Evolutionary conservation across 2,329 filamentous ascomycete species (phyloP), one percentile per base, ranked within the genome.

Genomic region (Cytospora paraplurivora): DNA sequence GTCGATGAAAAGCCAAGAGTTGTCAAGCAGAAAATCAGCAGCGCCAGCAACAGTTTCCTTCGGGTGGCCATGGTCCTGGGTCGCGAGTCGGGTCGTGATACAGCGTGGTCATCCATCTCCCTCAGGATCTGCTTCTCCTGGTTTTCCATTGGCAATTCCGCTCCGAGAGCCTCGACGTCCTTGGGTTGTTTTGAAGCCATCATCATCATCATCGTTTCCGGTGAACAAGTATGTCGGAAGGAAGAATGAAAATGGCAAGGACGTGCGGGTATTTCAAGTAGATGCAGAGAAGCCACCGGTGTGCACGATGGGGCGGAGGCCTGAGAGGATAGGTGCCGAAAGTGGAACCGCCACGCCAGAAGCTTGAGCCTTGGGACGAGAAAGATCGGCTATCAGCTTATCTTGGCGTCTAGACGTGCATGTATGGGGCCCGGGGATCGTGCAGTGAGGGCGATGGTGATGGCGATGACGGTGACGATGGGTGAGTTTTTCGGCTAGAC

Each of bases 1-100:
- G 63, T 66, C 6, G 69, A 69, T 21, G 70, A 68, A 33, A 72
- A 55, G 47, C 68, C 66, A 15, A 71, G 59, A 35, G 62, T 68
- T 60, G 71, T 60, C 61, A 71, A 54, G 47, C 67, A 67, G 63
- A 64, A 69, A 41, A 68, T 59, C 60, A 68, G 52, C 38, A 72
- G 52, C 56, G 64, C 63, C 59, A 70, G 56, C 27, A 69, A 33
- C 37, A 70, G 49, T 56, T 65, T 66, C 53, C 69, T 67, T 56
- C 66, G 57, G 19, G 65, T 63, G 19, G 66, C 62, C 70, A 71
- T 72, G 49, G 63, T 57, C 62, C 60, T 60, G 44, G 44, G 49
- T 57, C 47, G 65, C 13, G 63, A 15, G 32, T 66, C 57, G 44
- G 50, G 41, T 19, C 55, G 54, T 35, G 58, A 49, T 66, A 63